Evolutionary conservation across 1,139 yeast genomes (phyloP), one percentile per base, ranked within the genome.

Genomic region (Yamadazyma jaroonii): DNA sequence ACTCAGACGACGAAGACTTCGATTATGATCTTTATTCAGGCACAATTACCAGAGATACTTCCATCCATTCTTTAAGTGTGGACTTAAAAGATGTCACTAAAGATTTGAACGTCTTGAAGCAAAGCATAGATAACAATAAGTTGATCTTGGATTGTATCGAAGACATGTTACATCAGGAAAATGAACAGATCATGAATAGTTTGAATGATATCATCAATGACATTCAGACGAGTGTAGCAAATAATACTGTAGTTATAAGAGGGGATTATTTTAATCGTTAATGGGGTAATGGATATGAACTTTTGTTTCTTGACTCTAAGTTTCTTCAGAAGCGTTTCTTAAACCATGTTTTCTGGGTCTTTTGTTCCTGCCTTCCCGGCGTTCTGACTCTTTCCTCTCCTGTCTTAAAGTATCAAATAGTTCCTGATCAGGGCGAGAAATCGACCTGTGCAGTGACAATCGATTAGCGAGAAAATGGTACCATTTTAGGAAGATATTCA

Each of bases 131-230:
- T 4, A 37, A 45, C 29, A 43, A 36, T 30, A 31, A 10, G 12
- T 30, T 36, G 11, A 37, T 50, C 17, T 34, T 50, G 7, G 51
- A 49, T 8, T 49, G 52, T 35, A 38, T 49, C 37, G 37, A 41
- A 27, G 52, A 50, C n/a, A 50, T 50, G 53, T 9, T 45, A 9
- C 20, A 14, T 3, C 42, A 44, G 13, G 53, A 50, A 13, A 42
- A 39, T 29, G 34, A 42, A 6, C 28, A 32, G 25, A 49, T 49
- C 9, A 28, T 47, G 10, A 15, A 38, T 3, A 37, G 37, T 15
- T 34, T 50, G 13, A 25, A 27, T 9, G 29, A 26, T 3, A 33
- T 48, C 11, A 29, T 48, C 0, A 22, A 34, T 4, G 47, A 43
- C 17, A 24, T 50, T 2, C 22, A 34, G 3, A 11, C 8, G 2